phyloP scores from a whole-genome alignment of 345 rosid genomes.

The Aurinia saxatilis region DNA sequence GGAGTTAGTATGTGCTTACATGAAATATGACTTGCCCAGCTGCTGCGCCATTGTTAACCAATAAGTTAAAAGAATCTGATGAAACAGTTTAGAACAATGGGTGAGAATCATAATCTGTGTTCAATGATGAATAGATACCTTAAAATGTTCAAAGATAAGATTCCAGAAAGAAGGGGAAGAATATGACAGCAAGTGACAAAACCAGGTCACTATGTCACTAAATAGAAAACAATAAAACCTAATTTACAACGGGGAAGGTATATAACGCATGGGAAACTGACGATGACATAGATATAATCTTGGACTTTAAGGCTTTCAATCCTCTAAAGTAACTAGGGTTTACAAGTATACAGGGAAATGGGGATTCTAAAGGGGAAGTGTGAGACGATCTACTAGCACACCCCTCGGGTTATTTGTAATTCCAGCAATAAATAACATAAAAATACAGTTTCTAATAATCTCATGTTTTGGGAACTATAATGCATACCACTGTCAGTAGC shows the following conservation, averaged over 20 bases:
- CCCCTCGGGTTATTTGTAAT: neutral
- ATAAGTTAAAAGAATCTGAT: slow-evolving; percentile 85
- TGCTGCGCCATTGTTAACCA: slow-evolving; percentile 89
- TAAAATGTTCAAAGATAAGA: neutral
- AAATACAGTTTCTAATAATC: neutral
- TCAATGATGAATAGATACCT: slow-evolving; percentile 1
- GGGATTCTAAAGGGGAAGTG: neutral
- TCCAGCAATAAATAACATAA: neutral
- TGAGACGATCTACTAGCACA: neutral
- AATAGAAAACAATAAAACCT: too few species aligned
- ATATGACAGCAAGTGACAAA: neutral
- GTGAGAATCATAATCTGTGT: neutral
- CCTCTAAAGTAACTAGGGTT: neutral
- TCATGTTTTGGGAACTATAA: neutral
- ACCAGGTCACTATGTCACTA: too few species aligned
- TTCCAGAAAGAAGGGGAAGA: neutral
- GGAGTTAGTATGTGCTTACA: slow-evolving; percentile 35
- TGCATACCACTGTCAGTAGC: slow-evolving; percentile 66
- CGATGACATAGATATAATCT: neutral
- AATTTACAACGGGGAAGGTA: too few species aligned
- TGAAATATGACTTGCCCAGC: slow-evolving; percentile 97
- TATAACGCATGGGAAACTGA: neutral
- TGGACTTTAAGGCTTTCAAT: neutral
- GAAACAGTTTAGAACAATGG: neutral
- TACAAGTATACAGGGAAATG: neutral